Evolutionary conservation across 768 basidiomycete species (phyloP).

Genomic region (Mycena latifolia): DNA sequence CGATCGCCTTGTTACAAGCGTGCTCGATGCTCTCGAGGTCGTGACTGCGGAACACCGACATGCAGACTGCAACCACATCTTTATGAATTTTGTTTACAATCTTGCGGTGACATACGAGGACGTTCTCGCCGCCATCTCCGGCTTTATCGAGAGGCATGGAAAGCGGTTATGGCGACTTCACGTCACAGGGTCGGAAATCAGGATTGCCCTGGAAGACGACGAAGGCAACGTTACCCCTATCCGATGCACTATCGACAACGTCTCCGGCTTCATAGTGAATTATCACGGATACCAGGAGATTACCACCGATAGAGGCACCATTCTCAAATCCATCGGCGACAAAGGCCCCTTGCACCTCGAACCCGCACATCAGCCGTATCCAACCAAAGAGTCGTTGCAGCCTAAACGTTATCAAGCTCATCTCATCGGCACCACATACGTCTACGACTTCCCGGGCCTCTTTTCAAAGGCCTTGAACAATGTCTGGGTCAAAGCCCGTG

Average conservation of each 20-base stretch:
- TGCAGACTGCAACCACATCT: slow-evolving; percentile 98
- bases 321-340: slow-evolving; percentile 97
- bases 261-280: slow-evolving; percentile 98
- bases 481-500: slow-evolving; percentile 85
- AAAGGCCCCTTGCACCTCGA: slow-evolving; percentile 97
- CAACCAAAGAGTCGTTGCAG: slow-evolving; percentile 98
- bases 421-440: slow-evolving; percentile 97
- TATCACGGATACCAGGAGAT: slow-evolving; percentile 99
- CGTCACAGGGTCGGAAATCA: slow-evolving; percentile 97
- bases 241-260: slow-evolving; percentile 98
- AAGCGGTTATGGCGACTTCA: slow-evolving; percentile 98
- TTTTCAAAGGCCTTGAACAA: slow-evolving; percentile 98
- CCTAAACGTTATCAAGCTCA: slow-evolving; percentile 99
- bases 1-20: slow-evolving; percentile 93
- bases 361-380: slow-evolving; percentile 92
- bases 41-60: slow-evolving; percentile 91
- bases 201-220: slow-evolving; percentile 93
- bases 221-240: slow-evolving; percentile 97
- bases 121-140: slow-evolving; percentile 96
- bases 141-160: slow-evolving; percentile 98
- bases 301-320: slow-evolving; percentile 94
- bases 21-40: slow-evolving; percentile 95
- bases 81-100: slow-evolving; percentile 99
- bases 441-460: slow-evolving; percentile 99
- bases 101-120: slow-evolving; percentile 96